Conservation (phyloP, 208 protist species). For the Trypanosoma cruzi region DNA sequence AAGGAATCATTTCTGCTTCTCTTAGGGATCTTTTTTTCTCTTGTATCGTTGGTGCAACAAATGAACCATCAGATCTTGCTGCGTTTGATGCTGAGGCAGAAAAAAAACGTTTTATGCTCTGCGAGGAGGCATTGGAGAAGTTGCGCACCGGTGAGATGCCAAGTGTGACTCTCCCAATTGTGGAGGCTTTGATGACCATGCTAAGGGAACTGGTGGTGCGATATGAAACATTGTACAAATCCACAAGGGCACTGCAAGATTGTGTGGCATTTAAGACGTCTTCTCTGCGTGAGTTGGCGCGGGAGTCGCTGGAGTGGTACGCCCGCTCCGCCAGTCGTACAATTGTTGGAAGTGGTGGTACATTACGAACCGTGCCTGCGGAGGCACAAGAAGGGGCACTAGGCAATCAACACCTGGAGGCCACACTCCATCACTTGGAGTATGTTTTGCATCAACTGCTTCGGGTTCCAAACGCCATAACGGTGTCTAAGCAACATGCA, state of each 20-base stretch:
- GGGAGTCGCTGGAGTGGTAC: constrained; percentile 25
- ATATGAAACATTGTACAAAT: constrained; percentile 8
- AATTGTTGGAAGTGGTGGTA: neutral
- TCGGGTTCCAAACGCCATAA: neutral
- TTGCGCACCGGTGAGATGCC: neutral
- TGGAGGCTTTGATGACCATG: constrained; percentile 12
- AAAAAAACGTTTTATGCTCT: constrained; percentile 1
- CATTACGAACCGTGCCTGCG: neutral
- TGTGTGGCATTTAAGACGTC: neutral
- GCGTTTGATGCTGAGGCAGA: constrained; percentile 13
- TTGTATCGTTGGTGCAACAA: constrained; percentile 4
- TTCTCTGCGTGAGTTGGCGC: constrained; percentile 13
- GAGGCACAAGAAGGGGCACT: constrained; percentile 2
- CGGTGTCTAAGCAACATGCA: constrained; percentile 9
- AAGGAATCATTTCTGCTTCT: neutral
- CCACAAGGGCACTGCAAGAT: neutral
- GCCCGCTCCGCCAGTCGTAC: constrained; percentile 1
- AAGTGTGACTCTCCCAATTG: neutral
- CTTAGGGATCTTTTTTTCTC: constrained; percentile 7
- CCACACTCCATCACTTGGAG: constrained; percentile 19
- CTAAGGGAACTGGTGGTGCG: neutral
- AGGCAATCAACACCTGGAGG: constrained; percentile 14
- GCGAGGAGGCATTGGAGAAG: constrained; percentile 1
- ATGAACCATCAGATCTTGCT: constrained; percentile 3
- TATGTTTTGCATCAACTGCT: constrained; percentile 9